These are phyloP conservation scores for Kodamaea ohmeri DNA, from an alignment of 1,139 yeast genomes.

Conservation along the genomic window DNA sequence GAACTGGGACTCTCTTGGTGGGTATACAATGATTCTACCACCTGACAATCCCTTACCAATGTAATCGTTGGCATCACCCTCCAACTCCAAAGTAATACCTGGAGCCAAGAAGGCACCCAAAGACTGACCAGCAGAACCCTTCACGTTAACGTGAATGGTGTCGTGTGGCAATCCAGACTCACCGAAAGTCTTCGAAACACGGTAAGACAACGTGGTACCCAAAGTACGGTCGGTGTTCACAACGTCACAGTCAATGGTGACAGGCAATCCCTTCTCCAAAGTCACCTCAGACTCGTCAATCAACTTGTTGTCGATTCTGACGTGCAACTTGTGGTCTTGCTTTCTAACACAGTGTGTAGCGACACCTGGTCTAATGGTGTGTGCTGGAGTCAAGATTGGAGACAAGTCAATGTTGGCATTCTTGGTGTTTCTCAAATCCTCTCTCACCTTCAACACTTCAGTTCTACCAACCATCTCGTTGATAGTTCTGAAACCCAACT, in stretches of 20 bases:
- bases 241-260: conserved; percentile 86
- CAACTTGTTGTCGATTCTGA: conserved; percentile 90
- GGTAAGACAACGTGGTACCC: conserved; percentile 91
- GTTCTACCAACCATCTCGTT: conserved; percentile 98
- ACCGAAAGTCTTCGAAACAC: conserved; percentile 91
- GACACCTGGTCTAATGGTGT: conserved; percentile 95
- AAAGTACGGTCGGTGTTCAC: conserved; percentile 95
- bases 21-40: conserved; percentile 88
- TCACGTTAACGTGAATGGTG: conserved; percentile 86
- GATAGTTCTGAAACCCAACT: conserved; percentile 89
- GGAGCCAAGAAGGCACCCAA: conserved; percentile 97
- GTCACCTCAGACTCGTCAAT: conserved; percentile 95
- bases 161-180: conserved; percentile 93
- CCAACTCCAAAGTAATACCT: conserved; percentile 91
- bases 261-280: conserved; percentile 90
- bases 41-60: conserved; percentile 98
- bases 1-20: conserved; percentile 79
- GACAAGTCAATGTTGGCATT: conserved; percentile 88
- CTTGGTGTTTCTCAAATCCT: conserved; percentile 82
- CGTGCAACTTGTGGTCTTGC: conserved; percentile 91
- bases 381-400: conserved; percentile 95
- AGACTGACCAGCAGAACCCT: conserved; percentile 97
- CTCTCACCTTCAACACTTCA: conserved; percentile 82
- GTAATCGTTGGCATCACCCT: conserved; percentile 97
- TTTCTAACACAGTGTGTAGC: conserved; percentile 90